Evolutionary conservation across 768 basidiomycete species (phyloP).

Genomic region (Auricularia sp.): DNA sequence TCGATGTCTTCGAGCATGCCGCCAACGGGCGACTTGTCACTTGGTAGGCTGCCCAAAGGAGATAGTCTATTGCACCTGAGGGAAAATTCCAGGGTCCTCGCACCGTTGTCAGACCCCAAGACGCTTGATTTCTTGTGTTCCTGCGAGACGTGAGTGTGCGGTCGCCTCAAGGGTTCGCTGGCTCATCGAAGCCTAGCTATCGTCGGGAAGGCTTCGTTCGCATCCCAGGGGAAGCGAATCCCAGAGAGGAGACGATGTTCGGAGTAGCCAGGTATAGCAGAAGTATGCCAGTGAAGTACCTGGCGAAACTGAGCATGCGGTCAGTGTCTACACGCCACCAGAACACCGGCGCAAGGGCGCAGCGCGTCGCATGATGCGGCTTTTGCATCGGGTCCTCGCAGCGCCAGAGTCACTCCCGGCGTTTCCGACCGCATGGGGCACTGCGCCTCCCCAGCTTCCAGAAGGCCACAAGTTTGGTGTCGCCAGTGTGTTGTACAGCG

Average conservation of each 20-base stretch:
- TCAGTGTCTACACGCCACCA: conserved; percentile 47
- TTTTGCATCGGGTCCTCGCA: conserved; percentile 49
- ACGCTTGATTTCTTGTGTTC: conserved; percentile 49
- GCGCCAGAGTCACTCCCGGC: conserved; percentile 17
- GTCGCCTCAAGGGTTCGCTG: background rate
- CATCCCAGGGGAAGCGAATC: conserved; percentile 7
- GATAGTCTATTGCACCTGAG: too few relatives aligned
- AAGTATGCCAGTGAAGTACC: too few relatives aligned
- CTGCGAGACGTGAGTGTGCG: conserved; percentile 45
- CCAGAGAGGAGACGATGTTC: conserved; percentile 15
- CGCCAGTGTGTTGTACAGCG: conserved; percentile 46
- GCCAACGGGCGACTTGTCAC: conserved; percentile 36
- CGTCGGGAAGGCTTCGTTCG: conserved; percentile 25
- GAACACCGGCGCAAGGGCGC: conserved; percentile 45
- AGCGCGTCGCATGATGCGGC: conserved; percentile 52
- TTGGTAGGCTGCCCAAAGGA: conserved; percentile 29
- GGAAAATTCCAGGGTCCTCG: conserved; percentile 40
- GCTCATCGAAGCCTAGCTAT: conserved; percentile 19
- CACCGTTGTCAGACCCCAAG: conserved; percentile 38
- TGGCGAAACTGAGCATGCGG: conserved; percentile 26
- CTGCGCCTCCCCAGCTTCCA: conserved; percentile 28
- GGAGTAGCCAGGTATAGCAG: background rate
- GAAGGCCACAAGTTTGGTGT: conserved; percentile 27
- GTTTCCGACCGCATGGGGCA: conserved; percentile 35
- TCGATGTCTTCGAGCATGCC: conserved; percentile 36